These are phyloP conservation scores for Lentinula aciculospora DNA, from an alignment of 768 basidiomycete genomes.

Conservation along the genomic window DNA sequence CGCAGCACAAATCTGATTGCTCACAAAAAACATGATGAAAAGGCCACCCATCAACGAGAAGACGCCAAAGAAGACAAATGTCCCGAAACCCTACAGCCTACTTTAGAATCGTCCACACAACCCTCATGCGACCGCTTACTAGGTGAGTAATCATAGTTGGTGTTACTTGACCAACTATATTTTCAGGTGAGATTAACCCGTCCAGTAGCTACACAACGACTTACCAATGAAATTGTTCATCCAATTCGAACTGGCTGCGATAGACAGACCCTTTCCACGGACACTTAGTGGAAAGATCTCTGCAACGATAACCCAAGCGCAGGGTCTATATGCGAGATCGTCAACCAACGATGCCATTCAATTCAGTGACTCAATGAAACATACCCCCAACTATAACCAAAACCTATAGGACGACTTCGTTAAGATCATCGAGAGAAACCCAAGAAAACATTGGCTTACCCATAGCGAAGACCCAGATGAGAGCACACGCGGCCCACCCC, in stretches of 20 bases:
- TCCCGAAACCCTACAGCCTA: constrained; percentile 41
- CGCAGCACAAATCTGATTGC: constrained; percentile 12
- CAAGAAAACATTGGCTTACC: constrained; percentile 27
- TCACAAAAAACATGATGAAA: constrained; percentile 60
- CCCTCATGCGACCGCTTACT: constrained; percentile 10
- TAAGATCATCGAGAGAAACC: not conserved
- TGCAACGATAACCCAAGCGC: constrained; percentile 72
- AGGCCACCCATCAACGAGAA: constrained; percentile 66
- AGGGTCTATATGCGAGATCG: constrained; percentile 27
- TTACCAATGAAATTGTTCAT: constrained; percentile 75
- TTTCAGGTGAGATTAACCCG: not conserved
- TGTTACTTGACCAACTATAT: constrained; percentile 55
- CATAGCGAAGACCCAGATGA: constrained; percentile 74
- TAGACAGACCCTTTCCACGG: constrained; percentile 70
- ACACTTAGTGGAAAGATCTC: constrained; percentile 72
- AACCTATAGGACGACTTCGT: constrained; percentile 25
- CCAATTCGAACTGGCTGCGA: constrained; percentile 70
- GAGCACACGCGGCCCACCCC: constrained; percentile 65
- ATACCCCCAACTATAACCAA: constrained; percentile 72
- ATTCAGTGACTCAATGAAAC: not conserved
- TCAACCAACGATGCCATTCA: not conserved
- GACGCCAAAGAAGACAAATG: constrained; percentile 75
- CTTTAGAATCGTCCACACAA: constrained; percentile 26
- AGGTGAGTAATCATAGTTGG: constrained; percentile 52
- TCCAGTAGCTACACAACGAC: constrained; percentile 12